These are phyloP conservation scores for Omphalea diandra DNA, from an alignment of 441 rosid species.

Conservation along the genomic window DNA sequence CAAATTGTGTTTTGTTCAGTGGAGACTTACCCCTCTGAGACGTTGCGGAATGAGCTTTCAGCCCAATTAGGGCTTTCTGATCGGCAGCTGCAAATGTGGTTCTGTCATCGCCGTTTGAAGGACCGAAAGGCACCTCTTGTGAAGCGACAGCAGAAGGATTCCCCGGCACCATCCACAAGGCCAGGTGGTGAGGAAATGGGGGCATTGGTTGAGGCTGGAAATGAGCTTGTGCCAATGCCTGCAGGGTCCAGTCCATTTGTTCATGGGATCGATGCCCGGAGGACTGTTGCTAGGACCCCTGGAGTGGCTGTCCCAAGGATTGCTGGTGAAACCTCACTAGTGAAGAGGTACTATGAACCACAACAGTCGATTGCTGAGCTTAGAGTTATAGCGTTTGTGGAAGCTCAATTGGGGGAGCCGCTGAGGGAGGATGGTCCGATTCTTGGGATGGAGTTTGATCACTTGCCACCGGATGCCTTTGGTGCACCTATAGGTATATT, in stretches of 20 bases:
- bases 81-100: constrained; percentile 99
- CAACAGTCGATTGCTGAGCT: constrained; percentile 59
- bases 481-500: constrained; percentile 81
- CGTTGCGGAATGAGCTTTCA: constrained; percentile 69
- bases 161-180: constrained; percentile 36
- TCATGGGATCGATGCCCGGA: constrained; percentile 43
- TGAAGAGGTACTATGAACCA: constrained; percentile 58
- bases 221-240: constrained; percentile 39
- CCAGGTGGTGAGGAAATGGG: constrained; percentile 39
- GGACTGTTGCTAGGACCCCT: constrained; percentile 44
- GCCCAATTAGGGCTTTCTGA: constrained; percentile 83
- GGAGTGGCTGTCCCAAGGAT: constrained; percentile 43
- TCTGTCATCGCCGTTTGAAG: constrained; percentile 93
- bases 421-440: constrained; percentile 94
- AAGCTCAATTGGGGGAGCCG: constrained; percentile 92
- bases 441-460: constrained; percentile 98
- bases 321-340: constrained; percentile 40
- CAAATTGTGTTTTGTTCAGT: constrained; percentile 38
- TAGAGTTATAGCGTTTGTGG: constrained; percentile 75
- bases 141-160: constrained; percentile 51
- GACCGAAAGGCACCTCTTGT: constrained; percentile 51
- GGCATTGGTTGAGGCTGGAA: constrained; percentile 36
- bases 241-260: constrained; percentile 52
- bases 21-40: constrained; percentile 90
- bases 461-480: constrained; percentile 95